Base-by-base conservation (phyloP, 2,329 filamentous ascomycete genomes). In the Rhynchosporium secalis region DNA sequence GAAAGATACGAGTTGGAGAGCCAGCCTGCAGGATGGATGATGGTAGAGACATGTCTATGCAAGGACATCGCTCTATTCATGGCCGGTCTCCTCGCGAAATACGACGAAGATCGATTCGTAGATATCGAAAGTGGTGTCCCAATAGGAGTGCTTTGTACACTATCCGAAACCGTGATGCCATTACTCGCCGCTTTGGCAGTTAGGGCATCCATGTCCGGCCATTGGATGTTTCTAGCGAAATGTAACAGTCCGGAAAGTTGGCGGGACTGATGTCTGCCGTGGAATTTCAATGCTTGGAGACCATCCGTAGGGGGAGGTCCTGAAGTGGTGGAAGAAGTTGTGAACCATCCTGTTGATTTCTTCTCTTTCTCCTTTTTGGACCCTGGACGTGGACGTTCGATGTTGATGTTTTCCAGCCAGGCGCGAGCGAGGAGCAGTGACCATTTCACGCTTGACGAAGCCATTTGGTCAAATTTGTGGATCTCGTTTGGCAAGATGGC, bases 341-440 rank as follows among this genome's bases (percentile, higher is more conserved):
- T 83, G 38, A 88, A 75, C 85, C 85, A 88, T 70, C 70, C 71
- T 72, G 61, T 66, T 64, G 67, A 72, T 69, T 72, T 76, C 64
- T 69, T 75, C 57, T 70, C 66, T 1, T 56, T 41, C 13, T 56
- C 29, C 7, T 58, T 40, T 9, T 67, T 20, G 20, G 20, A 20
- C 20, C 20, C 65, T 29, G 62, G 40, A 55, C 78, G 75, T 31
- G 77, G 74, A 66, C 79, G 82, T 57, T 81, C 78, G 29, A 89
- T 77, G 8, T 81, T 80, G 36, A 89, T 86, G 63, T 89, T 89
- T 65, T 88, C 84, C n/a, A 89, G 78, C 86, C 86, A 89, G 48
- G 81, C 80, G 31, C 85, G 79, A 15, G 86, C 86, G 38, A 89
- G 77, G 46, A 88, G 77, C 45, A 89, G 75, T 3, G 86, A 88